A percentile compares a stretch with the other conserved stretches of the same genome.
Conservation (phyloP, 345 rosid species). For the Excoecaria agallocha region DNA sequence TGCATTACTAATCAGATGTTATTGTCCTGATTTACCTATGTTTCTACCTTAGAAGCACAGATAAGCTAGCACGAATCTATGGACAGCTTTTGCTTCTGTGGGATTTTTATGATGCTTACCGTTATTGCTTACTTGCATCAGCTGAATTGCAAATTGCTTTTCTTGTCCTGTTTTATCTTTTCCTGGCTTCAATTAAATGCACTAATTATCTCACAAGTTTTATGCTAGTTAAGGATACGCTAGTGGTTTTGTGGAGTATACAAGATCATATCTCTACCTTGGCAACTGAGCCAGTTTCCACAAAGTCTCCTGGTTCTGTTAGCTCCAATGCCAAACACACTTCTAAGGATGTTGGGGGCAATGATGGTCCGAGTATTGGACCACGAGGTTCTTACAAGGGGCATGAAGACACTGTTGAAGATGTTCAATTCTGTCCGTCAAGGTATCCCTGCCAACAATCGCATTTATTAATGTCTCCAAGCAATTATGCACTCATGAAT, state of each 20-base stretch:
- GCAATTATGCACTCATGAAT: constrained; percentile 10
- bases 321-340: constrained; percentile 34
- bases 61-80: too few species aligned
- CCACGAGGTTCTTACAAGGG: constrained; percentile 59
- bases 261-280: constrained; percentile 55
- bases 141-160: background rate
- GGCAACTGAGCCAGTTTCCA: constrained; percentile 33
- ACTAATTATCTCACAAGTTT: background rate
- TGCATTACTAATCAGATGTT: background rate
- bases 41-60: too few species aligned
- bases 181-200: background rate
- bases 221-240: constrained; percentile 57
- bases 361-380: constrained; percentile 47
- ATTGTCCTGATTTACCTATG: background rate
- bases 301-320: constrained; percentile 45
- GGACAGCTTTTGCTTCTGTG: background rate
- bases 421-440: constrained; percentile 63
- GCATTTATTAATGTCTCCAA: background rate
- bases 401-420: constrained; percentile 64
- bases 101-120: background rate
- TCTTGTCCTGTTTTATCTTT: background rate
- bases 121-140: background rate
- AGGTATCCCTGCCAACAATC: constrained; percentile 37
- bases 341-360: constrained; percentile 42
- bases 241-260: constrained; percentile 62